Evolutionary conservation across 257 asterid species (phyloP).

Genomic region (Solanum ossicruentum): DNA sequence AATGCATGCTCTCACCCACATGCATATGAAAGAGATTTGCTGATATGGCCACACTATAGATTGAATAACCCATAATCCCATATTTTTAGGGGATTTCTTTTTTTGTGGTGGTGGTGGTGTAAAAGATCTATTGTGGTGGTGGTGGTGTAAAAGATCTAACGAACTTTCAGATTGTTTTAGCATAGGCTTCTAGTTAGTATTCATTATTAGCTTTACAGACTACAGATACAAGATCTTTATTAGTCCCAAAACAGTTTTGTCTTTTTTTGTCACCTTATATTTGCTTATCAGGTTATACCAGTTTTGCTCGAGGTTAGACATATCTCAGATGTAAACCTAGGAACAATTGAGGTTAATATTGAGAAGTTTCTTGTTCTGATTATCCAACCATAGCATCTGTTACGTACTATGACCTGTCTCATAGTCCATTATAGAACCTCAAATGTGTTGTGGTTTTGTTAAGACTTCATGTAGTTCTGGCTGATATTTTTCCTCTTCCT

Average conservation of each 20-base stretch:
- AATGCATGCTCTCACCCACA: not conserved
- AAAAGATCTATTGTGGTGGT: not conserved
- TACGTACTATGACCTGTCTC: not conserved
- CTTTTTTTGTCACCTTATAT: not conserved
- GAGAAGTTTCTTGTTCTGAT: not conserved
- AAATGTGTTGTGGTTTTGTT: not conserved
- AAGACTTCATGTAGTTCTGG: not conserved
- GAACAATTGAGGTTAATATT: not conserved
- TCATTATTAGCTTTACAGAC: not conserved
- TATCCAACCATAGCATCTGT: not conserved
- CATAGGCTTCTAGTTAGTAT: not conserved
- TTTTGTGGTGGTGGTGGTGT: not conserved
- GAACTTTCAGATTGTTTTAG: not conserved
- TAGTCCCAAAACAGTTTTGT: not conserved
- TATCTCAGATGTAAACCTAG: not conserved
- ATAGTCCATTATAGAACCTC: not conserved
- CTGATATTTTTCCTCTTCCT: not conserved
- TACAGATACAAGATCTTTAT: not conserved
- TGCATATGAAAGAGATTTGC: not conserved
- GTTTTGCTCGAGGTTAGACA: not conserved
- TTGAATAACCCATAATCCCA: not conserved
- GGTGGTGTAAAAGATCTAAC: not conserved
- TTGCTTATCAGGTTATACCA: not conserved
- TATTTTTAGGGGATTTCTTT: not conserved
- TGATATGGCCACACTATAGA: not conserved